Percentiles rank a stretch among this genome's conserved stretches.
Evolutionary conservation across 2,329 filamentous ascomycete genomes (phyloP).

Genomic region (Calonectria pauciramosa): DNA sequence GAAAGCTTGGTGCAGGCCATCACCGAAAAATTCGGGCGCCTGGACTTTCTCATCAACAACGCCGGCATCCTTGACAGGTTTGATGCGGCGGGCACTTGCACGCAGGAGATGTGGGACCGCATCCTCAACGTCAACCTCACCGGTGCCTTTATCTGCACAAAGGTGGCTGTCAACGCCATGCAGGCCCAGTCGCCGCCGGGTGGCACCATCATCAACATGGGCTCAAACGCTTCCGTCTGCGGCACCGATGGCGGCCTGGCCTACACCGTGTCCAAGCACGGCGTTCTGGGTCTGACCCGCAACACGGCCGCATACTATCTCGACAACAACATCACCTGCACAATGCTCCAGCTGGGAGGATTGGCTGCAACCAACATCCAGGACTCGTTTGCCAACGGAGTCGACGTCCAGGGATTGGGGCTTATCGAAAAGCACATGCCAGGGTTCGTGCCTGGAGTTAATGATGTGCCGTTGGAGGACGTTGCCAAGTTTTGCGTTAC

Average conservation of each 20-base stretch:
- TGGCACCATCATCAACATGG: constrained; percentile 66
- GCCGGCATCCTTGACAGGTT: background rate
- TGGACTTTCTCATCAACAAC: constrained; percentile 1
- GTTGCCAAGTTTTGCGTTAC: background rate
- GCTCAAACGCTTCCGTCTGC: constrained; percentile 58
- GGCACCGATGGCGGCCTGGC: constrained; percentile 58
- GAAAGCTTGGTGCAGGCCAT: background rate
- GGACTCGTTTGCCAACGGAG: background rate
- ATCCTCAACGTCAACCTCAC: constrained; percentile 5
- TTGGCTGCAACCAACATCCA: background rate
- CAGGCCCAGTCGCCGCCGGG: constrained; percentile 39
- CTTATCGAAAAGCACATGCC: background rate
- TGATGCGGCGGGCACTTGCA: background rate
- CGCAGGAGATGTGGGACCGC: background rate
- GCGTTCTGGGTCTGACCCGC: background rate
- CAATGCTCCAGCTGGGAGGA: background rate
- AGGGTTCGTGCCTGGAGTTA: background rate
- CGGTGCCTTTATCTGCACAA: constrained; percentile 46
- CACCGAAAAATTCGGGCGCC: background rate
- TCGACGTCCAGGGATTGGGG: background rate
- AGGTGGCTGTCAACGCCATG: constrained; percentile 59
- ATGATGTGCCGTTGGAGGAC: background rate
- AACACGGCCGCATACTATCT: background rate
- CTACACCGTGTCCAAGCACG: constrained; percentile 38
- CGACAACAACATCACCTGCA: background rate